Percentiles rank a stretch among this genome's conserved stretches.
Evolutionary conservation across 441 rosid species (phyloP).

Genomic region (Biscutella laevigata): DNA sequence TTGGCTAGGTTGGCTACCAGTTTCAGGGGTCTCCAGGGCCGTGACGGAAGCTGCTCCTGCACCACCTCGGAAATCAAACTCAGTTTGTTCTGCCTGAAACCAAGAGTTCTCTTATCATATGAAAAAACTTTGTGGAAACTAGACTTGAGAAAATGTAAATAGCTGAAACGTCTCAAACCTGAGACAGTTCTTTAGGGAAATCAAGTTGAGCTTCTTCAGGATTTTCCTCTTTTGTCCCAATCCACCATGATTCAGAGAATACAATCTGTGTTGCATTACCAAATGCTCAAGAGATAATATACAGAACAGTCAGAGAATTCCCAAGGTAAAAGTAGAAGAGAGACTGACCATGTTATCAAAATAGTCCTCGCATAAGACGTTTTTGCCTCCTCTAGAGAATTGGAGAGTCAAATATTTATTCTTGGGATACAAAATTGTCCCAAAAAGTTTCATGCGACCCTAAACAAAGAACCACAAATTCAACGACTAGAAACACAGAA

Average conservation of each 20-base stretch:
- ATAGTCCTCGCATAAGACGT: slow-evolving; percentile 71
- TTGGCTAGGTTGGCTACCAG: slow-evolving; percentile 23
- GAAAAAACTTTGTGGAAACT: background rate
- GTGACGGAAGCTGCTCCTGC: slow-evolving; percentile 47
- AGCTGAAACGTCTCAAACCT: slow-evolving; percentile 35
- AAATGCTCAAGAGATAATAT: background rate
- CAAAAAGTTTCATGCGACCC: slow-evolving; percentile 89
- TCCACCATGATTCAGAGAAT: slow-evolving; percentile 94
- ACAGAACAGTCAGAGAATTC: background rate
- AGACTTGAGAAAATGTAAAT: background rate
- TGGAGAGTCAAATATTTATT: slow-evolving; percentile 63
- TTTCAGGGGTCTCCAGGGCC: slow-evolving; percentile 26
- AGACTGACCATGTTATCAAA: slow-evolving; percentile 73
- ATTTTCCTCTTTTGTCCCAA: slow-evolving; percentile 82
- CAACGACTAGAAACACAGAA: background rate
- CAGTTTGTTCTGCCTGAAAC: slow-evolving; percentile 44
- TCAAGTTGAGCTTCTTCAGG: slow-evolving; percentile 71
- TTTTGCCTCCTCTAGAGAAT: slow-evolving; percentile 84
- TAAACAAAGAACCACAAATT: slow-evolving; percentile 11
- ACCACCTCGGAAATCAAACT: slow-evolving; percentile 67
- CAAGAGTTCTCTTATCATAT: slow-evolving; percentile 6
- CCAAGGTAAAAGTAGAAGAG: background rate
- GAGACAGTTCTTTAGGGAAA: slow-evolving; percentile 60
- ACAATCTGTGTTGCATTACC: slow-evolving; percentile 46
- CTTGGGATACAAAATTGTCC: slow-evolving; percentile 73